Conservation (phyloP, 1,139 yeast genomes). For the Geotrichum candidum region DNA sequence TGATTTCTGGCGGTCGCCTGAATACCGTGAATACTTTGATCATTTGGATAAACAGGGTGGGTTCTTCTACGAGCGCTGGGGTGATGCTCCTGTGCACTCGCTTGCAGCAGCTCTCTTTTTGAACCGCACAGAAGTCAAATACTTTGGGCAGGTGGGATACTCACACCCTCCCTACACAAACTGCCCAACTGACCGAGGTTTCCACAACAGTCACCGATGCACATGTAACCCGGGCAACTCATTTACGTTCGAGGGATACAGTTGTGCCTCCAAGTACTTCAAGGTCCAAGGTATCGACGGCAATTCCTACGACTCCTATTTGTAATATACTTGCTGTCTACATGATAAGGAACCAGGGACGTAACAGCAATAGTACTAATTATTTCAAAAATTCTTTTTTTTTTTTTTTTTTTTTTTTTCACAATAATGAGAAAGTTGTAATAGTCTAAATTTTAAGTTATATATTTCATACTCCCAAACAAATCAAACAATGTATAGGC, state of each 20-base stretch:
- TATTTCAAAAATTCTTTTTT: too few relatives aligned
- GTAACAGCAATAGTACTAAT: neutral
- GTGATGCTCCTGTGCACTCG: constrained; percentile 88
- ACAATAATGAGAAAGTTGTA: too few relatives aligned
- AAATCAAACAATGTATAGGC: too few relatives aligned
- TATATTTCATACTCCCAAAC: too few relatives aligned
- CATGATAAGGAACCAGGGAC: neutral
- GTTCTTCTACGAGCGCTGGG: constrained; percentile 89
- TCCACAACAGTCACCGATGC: constrained; percentile 50
- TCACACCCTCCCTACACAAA: constrained; percentile 57
- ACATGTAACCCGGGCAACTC: constrained; percentile 65
- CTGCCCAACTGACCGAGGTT: constrained; percentile 24
- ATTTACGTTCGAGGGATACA: constrained; percentile 70
- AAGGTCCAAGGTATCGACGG: constrained; percentile 40
- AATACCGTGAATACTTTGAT: constrained; percentile 63
- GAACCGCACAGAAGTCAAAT: constrained; percentile 60
- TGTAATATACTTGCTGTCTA: neutral
- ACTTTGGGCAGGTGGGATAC: constrained; percentile 79
- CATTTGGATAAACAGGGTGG: constrained; percentile 75
- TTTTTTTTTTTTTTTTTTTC: too few relatives aligned
- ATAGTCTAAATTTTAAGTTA: too few relatives aligned
- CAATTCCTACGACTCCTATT: neutral
- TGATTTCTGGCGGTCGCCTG: constrained; percentile 67
- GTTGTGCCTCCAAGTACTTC: constrained; percentile 65
- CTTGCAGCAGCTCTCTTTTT: constrained; percentile 76